These are phyloP conservation scores for Globisporangium emineosum DNA, from an alignment of 352 stramenopile genomes.

Conservation along the genomic window DNA sequence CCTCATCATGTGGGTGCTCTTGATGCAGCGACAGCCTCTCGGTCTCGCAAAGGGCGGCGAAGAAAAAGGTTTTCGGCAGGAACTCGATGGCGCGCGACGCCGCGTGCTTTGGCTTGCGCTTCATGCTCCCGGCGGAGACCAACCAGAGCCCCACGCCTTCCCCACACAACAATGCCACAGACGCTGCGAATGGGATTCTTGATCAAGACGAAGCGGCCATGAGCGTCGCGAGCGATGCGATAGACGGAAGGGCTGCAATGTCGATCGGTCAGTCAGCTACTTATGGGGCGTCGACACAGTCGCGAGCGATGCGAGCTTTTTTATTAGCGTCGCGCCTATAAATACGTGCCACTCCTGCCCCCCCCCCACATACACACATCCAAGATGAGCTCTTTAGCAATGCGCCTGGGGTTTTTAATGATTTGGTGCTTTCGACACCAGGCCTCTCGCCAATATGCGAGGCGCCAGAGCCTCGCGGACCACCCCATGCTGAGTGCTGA, in stretches of 20 bases:
- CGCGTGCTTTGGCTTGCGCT: constrained; percentile 30
- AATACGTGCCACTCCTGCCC: too few species aligned
- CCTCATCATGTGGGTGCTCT: background rate
- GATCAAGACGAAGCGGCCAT: constrained; percentile 2
- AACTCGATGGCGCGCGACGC: constrained; percentile 55
- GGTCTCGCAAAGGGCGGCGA: constrained; percentile 43
- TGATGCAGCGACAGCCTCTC: constrained; percentile 17
- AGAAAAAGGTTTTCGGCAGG: constrained; percentile 46
- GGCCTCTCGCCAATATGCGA: background rate
- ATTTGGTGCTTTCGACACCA: background rate
- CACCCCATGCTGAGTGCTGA: background rate
- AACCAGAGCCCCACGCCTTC: background rate
- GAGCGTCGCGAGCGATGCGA: background rate
- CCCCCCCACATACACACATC: too few species aligned
- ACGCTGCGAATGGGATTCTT: background rate
- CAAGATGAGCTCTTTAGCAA: too few species aligned
- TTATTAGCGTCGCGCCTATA: background rate
- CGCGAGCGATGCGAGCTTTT: background rate
- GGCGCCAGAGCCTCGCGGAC: too few species aligned
- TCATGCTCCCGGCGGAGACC: constrained; percentile 31
- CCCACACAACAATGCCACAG: too few species aligned
- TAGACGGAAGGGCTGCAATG: background rate
- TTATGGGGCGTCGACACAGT: background rate
- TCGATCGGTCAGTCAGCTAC: background rate
- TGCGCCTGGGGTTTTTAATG: too few species aligned